phyloP scores from a whole-genome alignment of 2,329 filamentous ascomycete genomes.

The Fonsecaea nubica region DNA sequence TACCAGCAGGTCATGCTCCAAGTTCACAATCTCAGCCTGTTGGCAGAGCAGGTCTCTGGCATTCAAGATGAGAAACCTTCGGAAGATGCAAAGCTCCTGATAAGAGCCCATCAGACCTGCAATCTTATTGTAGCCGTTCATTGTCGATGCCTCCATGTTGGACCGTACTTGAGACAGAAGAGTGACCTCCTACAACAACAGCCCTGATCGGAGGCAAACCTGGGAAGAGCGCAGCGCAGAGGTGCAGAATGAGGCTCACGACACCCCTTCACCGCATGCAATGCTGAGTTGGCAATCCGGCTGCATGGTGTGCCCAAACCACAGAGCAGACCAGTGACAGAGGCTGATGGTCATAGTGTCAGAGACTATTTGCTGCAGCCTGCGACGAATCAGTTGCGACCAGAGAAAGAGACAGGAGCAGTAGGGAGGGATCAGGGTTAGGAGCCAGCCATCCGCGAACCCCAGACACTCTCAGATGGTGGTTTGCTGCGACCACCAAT shows the following conservation, averaged over 20 bases:
- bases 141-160: background rate
- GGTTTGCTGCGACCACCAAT: background rate
- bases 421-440: background rate
- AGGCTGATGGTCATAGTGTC: background rate
- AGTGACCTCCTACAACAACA: background rate
- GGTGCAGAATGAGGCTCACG: background rate
- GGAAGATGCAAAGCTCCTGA: slow-evolving; percentile 39
- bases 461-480: background rate
- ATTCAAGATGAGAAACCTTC: slow-evolving; percentile 43
- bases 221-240: background rate
- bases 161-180: background rate
- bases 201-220: background rate
- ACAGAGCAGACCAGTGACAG: background rate
- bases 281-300: background rate
- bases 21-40: slow-evolving; percentile 43
- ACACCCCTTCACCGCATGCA: background rate
- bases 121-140: slow-evolving; percentile 35
- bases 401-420: background rate
- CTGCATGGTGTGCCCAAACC: background rate
- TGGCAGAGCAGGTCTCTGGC: slow-evolving; percentile 42
- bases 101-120: slow-evolving; percentile 21
- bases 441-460: background rate
- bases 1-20: slow-evolving; percentile 32
- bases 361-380: background rate
- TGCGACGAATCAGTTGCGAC: background rate